These are phyloP conservation scores for Podosphaera fusca DNA, from an alignment of 2,329 filamentous ascomycete species.

Conservation along the genomic window DNA sequence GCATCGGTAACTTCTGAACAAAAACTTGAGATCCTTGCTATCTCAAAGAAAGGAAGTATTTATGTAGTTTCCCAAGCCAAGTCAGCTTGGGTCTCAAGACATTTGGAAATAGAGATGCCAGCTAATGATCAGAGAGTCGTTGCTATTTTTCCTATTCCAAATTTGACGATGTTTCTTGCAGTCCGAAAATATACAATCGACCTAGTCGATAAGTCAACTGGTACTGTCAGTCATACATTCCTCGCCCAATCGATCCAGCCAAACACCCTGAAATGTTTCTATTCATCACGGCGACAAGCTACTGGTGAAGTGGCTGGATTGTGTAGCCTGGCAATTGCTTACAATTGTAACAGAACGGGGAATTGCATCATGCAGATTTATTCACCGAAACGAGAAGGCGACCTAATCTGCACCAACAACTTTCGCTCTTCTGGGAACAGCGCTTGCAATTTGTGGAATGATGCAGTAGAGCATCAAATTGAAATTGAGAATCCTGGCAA, in stretches of 20 bases:
- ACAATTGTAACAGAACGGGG: slow-evolving; percentile 32
- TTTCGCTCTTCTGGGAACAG: slow-evolving; percentile 18
- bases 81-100: slow-evolving; percentile 26
- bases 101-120: slow-evolving; percentile 19
- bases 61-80: slow-evolving; percentile 23
- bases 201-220: slow-evolving; percentile 34
- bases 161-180: slow-evolving; percentile 35
- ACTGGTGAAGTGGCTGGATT: slow-evolving; percentile 32
- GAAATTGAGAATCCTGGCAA: slow-evolving; percentile 36
- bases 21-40: slow-evolving; percentile 22
- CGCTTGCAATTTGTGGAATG: slow-evolving; percentile 27
- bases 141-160: slow-evolving; percentile 34
- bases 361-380: slow-evolving; percentile 44
- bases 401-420: slow-evolving; percentile 33
- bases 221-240: slow-evolving; percentile 37
- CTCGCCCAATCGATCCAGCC: slow-evolving; percentile 32
- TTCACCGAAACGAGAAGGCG: slow-evolving; percentile 26
- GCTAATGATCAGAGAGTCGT: slow-evolving; percentile 23
- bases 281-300: slow-evolving; percentile 27
- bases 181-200: slow-evolving; percentile 32
- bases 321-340: slow-evolving; percentile 39
- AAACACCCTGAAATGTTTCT: slow-evolving; percentile 35
- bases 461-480: slow-evolving; percentile 27
- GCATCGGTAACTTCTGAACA: slow-evolving; percentile 6
- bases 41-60: slow-evolving; percentile 27